Conservation (phyloP, 2,329 filamentous ascomycete genomes). For the Aspergillus pseudoglaucus region DNA sequence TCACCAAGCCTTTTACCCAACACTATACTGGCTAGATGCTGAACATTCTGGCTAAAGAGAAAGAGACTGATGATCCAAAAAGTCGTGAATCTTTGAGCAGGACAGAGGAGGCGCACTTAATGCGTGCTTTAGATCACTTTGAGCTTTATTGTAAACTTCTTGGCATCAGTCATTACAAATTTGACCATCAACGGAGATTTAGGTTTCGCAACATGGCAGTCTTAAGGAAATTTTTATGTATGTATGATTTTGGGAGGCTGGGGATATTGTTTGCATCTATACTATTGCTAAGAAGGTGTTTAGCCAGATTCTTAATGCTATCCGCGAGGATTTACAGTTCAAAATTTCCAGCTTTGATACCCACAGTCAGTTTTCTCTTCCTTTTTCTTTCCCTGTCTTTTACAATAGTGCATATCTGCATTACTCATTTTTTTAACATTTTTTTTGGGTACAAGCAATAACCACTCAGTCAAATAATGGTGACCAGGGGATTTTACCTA, state of each 20-base stretch:
- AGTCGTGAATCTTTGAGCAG: not conserved
- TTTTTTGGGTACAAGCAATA: not conserved
- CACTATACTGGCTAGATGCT: constrained; percentile 6
- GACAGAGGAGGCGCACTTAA: constrained; percentile 6
- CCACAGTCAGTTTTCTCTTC: not conserved
- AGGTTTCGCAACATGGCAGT: not conserved
- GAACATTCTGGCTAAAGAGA: constrained; percentile 2
- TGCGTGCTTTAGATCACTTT: constrained; percentile 9
- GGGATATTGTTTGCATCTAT: no score
- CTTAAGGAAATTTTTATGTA: not conserved
- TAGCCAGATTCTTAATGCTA: not conserved
- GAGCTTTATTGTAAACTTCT: constrained; percentile 9
- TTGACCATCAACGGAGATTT: not conserved
- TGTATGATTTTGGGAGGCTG: not conserved
- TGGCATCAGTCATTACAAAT: not conserved
- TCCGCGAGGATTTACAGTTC: not conserved
- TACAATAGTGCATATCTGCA: not conserved
- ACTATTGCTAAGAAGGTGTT: no score
- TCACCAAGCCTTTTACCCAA: no score
- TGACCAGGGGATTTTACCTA: not conserved
- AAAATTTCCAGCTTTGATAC: not conserved
- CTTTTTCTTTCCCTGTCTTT: not conserved
- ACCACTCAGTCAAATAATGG: constrained; percentile 1
- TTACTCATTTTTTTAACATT: no score
- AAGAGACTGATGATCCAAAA: not conserved